A percentile compares a stretch with the other conserved stretches of the same genome.
phyloP scores from a whole-genome alignment of 495 filamentous ascomycete genomes.

The Neurospora tetrasperma region DNA sequence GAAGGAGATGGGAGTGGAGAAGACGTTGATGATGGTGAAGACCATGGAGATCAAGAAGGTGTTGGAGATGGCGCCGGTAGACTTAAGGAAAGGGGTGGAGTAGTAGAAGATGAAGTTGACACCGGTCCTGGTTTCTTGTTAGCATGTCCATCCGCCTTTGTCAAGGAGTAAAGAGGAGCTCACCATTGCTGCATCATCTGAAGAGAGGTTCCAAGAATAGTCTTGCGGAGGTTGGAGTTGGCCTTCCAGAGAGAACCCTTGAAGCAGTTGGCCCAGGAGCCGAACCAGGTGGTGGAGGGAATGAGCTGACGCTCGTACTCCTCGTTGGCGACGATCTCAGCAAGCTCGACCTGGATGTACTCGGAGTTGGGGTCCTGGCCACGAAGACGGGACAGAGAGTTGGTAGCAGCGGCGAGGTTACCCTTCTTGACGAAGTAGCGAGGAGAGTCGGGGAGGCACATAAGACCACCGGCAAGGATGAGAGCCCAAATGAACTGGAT shows the following conservation, averaged over 20 bases:
- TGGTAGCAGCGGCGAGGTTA: constrained; percentile 50
- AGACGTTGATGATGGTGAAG: constrained; percentile 78
- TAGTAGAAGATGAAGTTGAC: constrained; percentile 95
- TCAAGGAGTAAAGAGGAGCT: not conserved
- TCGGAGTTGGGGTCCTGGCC: constrained; percentile 54
- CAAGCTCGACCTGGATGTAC: constrained; percentile 56
- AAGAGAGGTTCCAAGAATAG: constrained; percentile 61
- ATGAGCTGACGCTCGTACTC: constrained; percentile 64
- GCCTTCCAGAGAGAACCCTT: constrained; percentile 45
- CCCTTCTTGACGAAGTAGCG: constrained; percentile 72
- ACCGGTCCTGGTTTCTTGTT: constrained; percentile 41
- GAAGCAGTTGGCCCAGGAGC: constrained; percentile 58
- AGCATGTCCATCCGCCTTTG: too few species aligned
- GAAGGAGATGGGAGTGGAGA: constrained; percentile 72
- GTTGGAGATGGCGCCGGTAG: constrained; percentile 58
- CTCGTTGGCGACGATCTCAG: constrained; percentile 75
- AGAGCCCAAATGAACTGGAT: constrained; percentile 62
- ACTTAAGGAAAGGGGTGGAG: constrained; percentile 68
- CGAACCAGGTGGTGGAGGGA: constrained; percentile 52
- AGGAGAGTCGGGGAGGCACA: constrained; percentile 65
- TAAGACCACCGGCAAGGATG: constrained; percentile 50
- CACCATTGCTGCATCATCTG: constrained; percentile 67
- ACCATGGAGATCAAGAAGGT: constrained; percentile 72
- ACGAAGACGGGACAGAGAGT: constrained; percentile 55
- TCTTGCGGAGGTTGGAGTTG: constrained; percentile 57